Evolutionary conservation across 2,329 filamentous ascomycete genomes (phyloP).

Genomic region (Fusarium irregulare): DNA sequence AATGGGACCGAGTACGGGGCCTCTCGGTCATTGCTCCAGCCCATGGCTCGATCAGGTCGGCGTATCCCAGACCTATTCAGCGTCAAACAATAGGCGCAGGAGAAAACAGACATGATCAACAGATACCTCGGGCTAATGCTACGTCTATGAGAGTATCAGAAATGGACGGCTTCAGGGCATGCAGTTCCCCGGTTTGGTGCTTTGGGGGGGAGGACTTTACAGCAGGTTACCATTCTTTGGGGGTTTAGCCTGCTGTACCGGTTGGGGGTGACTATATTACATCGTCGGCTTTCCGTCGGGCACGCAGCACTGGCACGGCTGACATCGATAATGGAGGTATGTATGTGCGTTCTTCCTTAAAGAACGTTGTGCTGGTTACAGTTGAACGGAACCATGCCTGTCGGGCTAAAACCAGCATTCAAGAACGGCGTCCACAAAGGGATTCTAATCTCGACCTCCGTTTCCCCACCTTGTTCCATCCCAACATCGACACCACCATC

Average conservation of each 20-base stretch:
- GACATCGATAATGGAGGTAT: background rate
- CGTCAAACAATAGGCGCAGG: slow-evolving; percentile 26
- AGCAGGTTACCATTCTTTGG: slow-evolving; percentile 33
- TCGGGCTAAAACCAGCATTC: slow-evolving; percentile 34
- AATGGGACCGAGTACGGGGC: slow-evolving; percentile 19
- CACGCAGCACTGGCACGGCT: slow-evolving; percentile 40
- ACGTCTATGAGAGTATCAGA: background rate
- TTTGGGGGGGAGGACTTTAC: slow-evolving; percentile 36
- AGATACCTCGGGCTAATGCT: slow-evolving; percentile 33
- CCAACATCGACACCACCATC: slow-evolving; percentile 48
- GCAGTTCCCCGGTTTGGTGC: slow-evolving; percentile 41
- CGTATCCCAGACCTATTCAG: slow-evolving; percentile 14
- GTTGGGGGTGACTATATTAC: slow-evolving; percentile 38
- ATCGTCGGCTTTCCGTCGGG: slow-evolving; percentile 22
- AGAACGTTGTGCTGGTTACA: slow-evolving; percentile 24
- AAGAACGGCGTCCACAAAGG: slow-evolving; percentile 38
- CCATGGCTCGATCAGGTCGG: slow-evolving; percentile 27
- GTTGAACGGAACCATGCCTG: slow-evolving; percentile 22
- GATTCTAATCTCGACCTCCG: slow-evolving; percentile 41
- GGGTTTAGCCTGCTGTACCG: slow-evolving; percentile 23
- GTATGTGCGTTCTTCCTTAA: slow-evolving; percentile 20
- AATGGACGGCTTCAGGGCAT: slow-evolving; percentile 37
- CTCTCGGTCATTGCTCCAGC: background rate
- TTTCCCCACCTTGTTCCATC: slow-evolving; percentile 44
- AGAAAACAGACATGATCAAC: slow-evolving; percentile 37